Percentiles rank a stretch among this genome's conserved stretches.
These are phyloP conservation scores for Arctostaphylos glauca DNA, from an alignment of 148 eudicot species.

Conservation along the genomic window DNA sequence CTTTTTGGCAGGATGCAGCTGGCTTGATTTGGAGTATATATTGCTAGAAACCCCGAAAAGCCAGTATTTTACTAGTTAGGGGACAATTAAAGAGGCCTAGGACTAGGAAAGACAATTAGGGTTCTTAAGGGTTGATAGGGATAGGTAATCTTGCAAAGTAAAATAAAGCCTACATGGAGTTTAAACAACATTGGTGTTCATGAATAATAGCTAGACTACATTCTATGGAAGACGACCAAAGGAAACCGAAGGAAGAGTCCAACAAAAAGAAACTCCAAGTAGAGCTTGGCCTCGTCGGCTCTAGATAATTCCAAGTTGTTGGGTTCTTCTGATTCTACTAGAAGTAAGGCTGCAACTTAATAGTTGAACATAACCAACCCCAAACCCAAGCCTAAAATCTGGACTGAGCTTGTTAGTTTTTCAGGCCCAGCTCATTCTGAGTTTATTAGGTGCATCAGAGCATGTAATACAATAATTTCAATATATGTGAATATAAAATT, in stretches of 20 bases:
- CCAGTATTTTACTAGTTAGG: neutral
- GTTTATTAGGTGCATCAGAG: neutral
- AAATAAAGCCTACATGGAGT: neutral
- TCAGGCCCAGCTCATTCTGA: neutral
- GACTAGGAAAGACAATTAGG: neutral
- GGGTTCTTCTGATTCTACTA: too few relatives aligned
- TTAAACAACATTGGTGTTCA: neutral
- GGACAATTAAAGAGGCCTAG: neutral
- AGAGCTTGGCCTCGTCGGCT: too few relatives aligned
- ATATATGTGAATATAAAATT: too few relatives aligned
- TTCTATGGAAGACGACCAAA: too few relatives aligned
- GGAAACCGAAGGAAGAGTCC: too few relatives aligned
- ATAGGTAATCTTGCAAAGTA: neutral
- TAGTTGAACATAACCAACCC: neutral
- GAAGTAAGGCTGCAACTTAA: neutral
- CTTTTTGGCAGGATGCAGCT: neutral
- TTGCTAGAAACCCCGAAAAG: neutral
- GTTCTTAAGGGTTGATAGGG: neutral
- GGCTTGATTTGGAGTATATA: neutral
- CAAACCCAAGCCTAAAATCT: neutral
- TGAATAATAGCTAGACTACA: neutral
- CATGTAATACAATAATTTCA: too few relatives aligned
- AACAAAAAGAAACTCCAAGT: too few relatives aligned
- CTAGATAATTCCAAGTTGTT: too few relatives aligned
- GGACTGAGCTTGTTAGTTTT: neutral